phyloP scores from a whole-genome alignment of 1,139 yeast genomes.

The Scheffersomyces quercinus region DNA sequence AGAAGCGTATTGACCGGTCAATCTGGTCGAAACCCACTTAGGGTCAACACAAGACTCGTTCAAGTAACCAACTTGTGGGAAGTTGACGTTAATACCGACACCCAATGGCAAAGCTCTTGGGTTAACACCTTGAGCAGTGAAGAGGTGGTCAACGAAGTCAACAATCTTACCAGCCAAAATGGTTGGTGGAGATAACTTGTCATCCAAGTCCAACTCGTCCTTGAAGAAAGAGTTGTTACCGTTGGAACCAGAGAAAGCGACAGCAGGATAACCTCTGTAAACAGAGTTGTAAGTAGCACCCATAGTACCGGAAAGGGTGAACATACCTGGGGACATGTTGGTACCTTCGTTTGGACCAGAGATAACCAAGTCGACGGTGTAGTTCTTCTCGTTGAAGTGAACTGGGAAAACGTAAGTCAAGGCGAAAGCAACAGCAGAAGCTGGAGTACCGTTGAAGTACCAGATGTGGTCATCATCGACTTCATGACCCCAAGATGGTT shows the following conservation, averaged over 20 bases:
- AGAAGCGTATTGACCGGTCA: slow-evolving; percentile 37
- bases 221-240: slow-evolving; percentile 44
- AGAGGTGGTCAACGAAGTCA: slow-evolving; percentile 39
- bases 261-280: slow-evolving; percentile 43
- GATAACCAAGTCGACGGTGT: slow-evolving; percentile 43
- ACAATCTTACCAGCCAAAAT: slow-evolving; percentile 42
- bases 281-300: slow-evolving; percentile 47
- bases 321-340: slow-evolving; percentile 42
- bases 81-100: slow-evolving; percentile 49
- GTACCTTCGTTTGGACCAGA: slow-evolving; percentile 51
- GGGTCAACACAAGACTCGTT: slow-evolving; percentile 38
- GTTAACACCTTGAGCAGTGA: slow-evolving; percentile 29
- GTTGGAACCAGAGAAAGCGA: slow-evolving; percentile 49
- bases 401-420: slow-evolving; percentile 43
- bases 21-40: slow-evolving; percentile 36
- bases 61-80: slow-evolving; percentile 43
- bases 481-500: slow-evolving; percentile 52
- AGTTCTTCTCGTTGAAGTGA: slow-evolving; percentile 26
- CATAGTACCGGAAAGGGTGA: slow-evolving; percentile 46
- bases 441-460: slow-evolving; percentile 54
- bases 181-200: slow-evolving; percentile 36
- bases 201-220: slow-evolving; percentile 35
- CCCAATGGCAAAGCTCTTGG: slow-evolving; percentile 41
- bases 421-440: slow-evolving; percentile 44
- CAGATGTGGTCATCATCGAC: slow-evolving; percentile 42